These are phyloP conservation scores for Candida succiphila DNA, from an alignment of 805 yeast species.

Conservation along the genomic window DNA sequence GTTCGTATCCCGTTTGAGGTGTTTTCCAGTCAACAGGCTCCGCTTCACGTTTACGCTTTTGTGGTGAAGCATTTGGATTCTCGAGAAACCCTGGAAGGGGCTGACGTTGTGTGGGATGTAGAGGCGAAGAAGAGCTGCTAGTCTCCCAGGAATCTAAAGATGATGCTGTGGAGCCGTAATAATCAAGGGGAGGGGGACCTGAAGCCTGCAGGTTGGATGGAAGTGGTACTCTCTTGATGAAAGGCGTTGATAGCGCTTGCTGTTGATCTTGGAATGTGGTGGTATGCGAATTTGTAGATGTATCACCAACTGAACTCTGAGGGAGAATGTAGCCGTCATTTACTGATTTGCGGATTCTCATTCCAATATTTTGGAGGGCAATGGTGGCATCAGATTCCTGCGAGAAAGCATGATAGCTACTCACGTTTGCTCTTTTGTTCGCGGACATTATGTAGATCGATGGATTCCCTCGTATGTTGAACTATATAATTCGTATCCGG, in stretches of 20 bases:
- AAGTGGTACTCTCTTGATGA: slow-evolving; percentile 28
- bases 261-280: slow-evolving; percentile 2
- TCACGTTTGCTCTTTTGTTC: slow-evolving; percentile 2
- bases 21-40: not conserved
- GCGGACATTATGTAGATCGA: slow-evolving; percentile 1
- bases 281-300: not conserved
- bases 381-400: slow-evolving; percentile 20
- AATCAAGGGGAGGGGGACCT: slow-evolving; percentile 30
- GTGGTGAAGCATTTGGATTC: not conserved
- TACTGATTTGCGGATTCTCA: slow-evolving; percentile 63
- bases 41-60: slow-evolving; percentile 23
- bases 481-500: no score
- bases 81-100: not conserved
- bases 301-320: not conserved
- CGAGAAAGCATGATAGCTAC: not conserved
- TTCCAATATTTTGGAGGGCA: slow-evolving; percentile 48
- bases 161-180: slow-evolving; percentile 34
- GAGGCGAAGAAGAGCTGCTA: slow-evolving; percentile 9
- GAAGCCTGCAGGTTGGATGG: slow-evolving; percentile 24
- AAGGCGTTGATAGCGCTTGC: slow-evolving; percentile 2
- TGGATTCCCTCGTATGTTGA: not conserved
- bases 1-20: slow-evolving; percentile 1
- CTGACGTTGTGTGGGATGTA: not conserved
- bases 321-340: slow-evolving; percentile 43
- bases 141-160: slow-evolving; percentile 34